These are phyloP conservation scores for Noccaea caerulescens DNA, from an alignment of 345 rosid genomes.

Conservation along the genomic window DNA sequence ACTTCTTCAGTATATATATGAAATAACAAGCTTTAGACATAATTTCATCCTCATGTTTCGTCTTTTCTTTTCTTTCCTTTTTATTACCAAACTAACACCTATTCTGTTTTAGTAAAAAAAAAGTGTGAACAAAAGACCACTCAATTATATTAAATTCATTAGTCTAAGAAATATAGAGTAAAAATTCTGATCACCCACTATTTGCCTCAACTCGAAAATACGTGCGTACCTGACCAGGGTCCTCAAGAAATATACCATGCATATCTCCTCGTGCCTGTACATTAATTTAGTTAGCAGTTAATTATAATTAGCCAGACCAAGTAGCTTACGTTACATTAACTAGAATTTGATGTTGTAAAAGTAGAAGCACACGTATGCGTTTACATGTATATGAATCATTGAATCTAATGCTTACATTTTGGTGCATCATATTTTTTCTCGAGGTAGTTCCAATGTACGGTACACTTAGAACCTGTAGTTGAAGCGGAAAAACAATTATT, in stretches of 20 bases:
- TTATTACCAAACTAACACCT: too few relatives aligned
- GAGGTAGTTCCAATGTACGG: slow-evolving; percentile 75
- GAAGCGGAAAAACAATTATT: neutral
- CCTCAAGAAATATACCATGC: slow-evolving; percentile 75
- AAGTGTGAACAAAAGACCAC: too few relatives aligned
- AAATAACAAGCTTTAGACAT: neutral
- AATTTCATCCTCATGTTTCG: neutral
- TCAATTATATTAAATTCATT: too few relatives aligned
- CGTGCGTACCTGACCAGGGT: slow-evolving; percentile 75
- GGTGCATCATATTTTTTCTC: slow-evolving; percentile 57
- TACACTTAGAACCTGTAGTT: slow-evolving; percentile 77
- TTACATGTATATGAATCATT: neutral
- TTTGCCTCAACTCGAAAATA: neutral
- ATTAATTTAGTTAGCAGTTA: neutral
- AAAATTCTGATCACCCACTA: too few relatives aligned
- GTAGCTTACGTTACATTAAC: neutral
- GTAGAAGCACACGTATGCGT: slow-evolving; percentile 13
- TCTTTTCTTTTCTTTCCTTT: too few relatives aligned
- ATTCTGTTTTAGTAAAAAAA: too few relatives aligned
- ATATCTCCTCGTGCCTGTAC: slow-evolving; percentile 66
- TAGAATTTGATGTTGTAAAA: neutral
- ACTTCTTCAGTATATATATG: neutral
- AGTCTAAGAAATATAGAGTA: too few relatives aligned
- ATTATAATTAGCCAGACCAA: neutral
- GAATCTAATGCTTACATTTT: slow-evolving; percentile 58